Evolutionary conservation across 345 rosid species (phyloP).

Genomic region (Gossypium mustelinum): DNA sequence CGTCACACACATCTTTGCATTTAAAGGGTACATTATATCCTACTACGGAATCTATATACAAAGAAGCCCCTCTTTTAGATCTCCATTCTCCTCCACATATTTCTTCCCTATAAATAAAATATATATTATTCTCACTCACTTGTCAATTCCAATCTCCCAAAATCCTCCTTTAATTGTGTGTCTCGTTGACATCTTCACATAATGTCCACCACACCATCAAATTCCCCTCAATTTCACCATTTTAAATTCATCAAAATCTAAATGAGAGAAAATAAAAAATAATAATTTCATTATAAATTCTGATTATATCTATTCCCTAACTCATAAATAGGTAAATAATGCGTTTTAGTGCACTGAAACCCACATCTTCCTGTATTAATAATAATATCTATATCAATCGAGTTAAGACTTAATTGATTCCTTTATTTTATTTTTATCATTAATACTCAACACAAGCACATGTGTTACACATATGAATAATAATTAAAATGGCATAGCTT

Average conservation of each 20-base stretch:
- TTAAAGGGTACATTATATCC: neutral
- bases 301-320: no score
- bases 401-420: no score
- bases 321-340: no score
- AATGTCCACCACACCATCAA: neutral
- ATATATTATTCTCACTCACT: neutral
- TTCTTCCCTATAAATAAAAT: neutral
- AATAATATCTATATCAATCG: no score
- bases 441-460: no score
- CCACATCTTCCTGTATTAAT: accelerated
- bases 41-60: neutral
- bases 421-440: no score
- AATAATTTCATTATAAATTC: no score
- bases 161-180: neutral
- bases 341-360: neutral
- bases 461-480: no score
- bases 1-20: neutral
- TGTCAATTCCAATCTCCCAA: neutral
- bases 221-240: neutral
- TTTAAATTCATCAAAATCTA: no score
- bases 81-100: neutral
- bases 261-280: no score
- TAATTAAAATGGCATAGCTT: no score
- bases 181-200: neutral
- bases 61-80: neutral